Evolutionary conservation across 805 yeast species (phyloP).

Genomic region (Citeromyces matritensis): DNA sequence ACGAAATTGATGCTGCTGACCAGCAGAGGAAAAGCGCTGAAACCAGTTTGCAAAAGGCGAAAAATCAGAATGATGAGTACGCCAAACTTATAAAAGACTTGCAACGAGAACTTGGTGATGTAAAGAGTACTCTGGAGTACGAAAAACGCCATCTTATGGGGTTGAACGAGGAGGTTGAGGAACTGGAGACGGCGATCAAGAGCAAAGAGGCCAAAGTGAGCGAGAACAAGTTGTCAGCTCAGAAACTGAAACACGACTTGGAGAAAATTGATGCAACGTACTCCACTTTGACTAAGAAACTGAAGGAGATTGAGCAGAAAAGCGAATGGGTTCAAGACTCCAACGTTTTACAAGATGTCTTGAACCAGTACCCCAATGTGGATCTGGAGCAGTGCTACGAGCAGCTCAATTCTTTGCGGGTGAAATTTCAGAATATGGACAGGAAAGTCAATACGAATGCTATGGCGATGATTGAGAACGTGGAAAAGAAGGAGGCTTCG

Average conservation of each 20-base stretch:
- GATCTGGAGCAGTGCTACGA: slow-evolving; percentile 49
- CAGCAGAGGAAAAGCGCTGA: slow-evolving; percentile 20
- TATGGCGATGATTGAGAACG: slow-evolving; percentile 84
- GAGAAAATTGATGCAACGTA: slow-evolving; percentile 27
- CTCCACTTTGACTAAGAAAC: slow-evolving; percentile 17
- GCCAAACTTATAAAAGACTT: slow-evolving; percentile 14
- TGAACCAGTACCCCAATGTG: slow-evolving; percentile 48
- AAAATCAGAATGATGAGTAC: slow-evolving; percentile 2
- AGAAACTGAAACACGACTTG: slow-evolving; percentile 38
- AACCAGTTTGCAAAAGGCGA: slow-evolving; percentile 2
- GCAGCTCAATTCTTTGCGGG: slow-evolving; percentile 38
- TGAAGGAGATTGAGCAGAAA: slow-evolving; percentile 32
- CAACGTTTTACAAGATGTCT: slow-evolving; percentile 33
- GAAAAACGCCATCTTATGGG: slow-evolving; percentile 51
- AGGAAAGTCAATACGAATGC: slow-evolving; percentile 74
- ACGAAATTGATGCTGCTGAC: slow-evolving; percentile 36
- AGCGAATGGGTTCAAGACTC: slow-evolving; percentile 66
- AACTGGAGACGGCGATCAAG: slow-evolving; percentile 31
- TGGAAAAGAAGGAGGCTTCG: slow-evolving; percentile 72
- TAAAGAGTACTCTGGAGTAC: slow-evolving; percentile 23
- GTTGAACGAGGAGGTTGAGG: slow-evolving; percentile 62
- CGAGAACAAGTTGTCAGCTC: slow-evolving; percentile 33
- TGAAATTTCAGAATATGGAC: slow-evolving; percentile 52
- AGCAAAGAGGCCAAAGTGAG: slow-evolving; percentile 25
- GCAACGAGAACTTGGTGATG: slow-evolving; percentile 10